Evolutionary conservation across 2,329 filamentous ascomycete genomes (phyloP).

Genomic region (Anisogramma anomala): DNA sequence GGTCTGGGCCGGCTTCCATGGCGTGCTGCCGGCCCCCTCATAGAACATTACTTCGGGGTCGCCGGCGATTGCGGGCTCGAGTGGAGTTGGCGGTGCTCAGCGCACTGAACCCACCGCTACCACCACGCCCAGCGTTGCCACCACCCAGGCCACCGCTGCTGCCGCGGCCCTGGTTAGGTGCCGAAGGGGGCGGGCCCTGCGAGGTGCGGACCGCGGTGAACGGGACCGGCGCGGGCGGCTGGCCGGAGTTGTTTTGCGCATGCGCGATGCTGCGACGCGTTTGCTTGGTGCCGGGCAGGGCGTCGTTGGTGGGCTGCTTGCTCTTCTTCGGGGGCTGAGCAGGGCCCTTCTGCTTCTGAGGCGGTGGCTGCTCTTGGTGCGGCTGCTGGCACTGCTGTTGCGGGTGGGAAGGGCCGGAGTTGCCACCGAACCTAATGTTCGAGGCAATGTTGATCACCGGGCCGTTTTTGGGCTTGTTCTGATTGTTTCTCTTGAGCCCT

Average conservation of each 20-base stretch:
- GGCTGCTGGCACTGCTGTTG: background rate
- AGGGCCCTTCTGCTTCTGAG: background rate
- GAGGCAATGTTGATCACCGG: conserved; percentile 12
- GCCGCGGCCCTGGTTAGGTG: background rate
- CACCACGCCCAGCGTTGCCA: background rate
- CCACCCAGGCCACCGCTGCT: background rate
- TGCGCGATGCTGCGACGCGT: too few relatives aligned
- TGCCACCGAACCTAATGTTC: conserved; percentile 12
- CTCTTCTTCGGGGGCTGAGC: background rate
- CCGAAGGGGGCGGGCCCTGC: background rate
- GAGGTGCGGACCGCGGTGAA: background rate
- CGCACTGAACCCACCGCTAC: background rate
- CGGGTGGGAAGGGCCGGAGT: background rate
- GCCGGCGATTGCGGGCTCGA: background rate
- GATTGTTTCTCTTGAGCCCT: background rate
- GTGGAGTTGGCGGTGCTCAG: background rate
- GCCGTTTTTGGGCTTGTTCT: conserved; percentile 2
- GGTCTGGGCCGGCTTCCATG: too few relatives aligned
- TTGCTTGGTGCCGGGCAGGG: background rate
- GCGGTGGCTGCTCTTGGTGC: background rate
- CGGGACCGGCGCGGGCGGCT: too few relatives aligned
- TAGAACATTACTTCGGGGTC: background rate
- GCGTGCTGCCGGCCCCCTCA: background rate
- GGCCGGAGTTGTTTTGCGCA: too few relatives aligned
- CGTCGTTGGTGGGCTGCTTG: background rate